These are phyloP conservation scores for Metschnikowia lachancei DNA, from an alignment of 805 yeast species.

Conservation along the genomic window DNA sequence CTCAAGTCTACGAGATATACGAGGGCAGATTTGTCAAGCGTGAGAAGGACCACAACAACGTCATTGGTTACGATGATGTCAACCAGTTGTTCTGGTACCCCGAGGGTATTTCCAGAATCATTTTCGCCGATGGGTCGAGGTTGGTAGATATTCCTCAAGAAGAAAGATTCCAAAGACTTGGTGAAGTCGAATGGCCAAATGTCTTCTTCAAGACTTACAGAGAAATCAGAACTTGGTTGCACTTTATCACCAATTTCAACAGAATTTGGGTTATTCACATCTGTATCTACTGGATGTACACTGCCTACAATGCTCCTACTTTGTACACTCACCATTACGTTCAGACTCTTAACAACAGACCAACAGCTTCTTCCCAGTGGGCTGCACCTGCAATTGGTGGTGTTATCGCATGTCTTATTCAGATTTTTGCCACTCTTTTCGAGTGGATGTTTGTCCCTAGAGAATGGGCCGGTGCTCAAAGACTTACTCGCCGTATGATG, in stretches of 20 bases:
- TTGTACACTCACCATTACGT: conserved; percentile 83
- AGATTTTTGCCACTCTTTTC: conserved; percentile 80
- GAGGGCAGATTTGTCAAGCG: conserved; percentile 83
- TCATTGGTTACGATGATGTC: conserved; percentile 95
- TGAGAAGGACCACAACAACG: conserved; percentile 77
- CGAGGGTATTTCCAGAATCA: conserved; percentile 93
- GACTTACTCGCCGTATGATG: conserved; percentile 80
- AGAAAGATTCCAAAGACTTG: conserved; percentile 85
- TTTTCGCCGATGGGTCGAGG: conserved; percentile 88
- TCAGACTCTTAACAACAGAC: conserved; percentile 80
- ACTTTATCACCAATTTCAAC: conserved; percentile 68
- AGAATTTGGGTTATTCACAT: conserved; percentile 95
- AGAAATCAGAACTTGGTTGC: conserved; percentile 77
- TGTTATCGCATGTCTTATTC: conserved; percentile 75
- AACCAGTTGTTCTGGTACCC: conserved; percentile 99
- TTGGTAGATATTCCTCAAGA: conserved; percentile 84
- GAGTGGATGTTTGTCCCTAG: conserved; percentile 98
- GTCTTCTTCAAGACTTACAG: conserved; percentile 80
- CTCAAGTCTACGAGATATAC: conserved; percentile 76
- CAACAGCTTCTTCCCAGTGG: conserved; percentile 90
- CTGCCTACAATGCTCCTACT: conserved; percentile 88
- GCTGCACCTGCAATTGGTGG: conserved; percentile 93
- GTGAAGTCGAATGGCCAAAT: conserved; percentile 88
- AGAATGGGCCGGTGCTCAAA: conserved; percentile 99
- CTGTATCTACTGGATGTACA: conserved; percentile 90